These are phyloP conservation scores for Fragaria nilgerrensis DNA, from an alignment of 306 rosid genomes.

Conservation along the genomic window DNA sequence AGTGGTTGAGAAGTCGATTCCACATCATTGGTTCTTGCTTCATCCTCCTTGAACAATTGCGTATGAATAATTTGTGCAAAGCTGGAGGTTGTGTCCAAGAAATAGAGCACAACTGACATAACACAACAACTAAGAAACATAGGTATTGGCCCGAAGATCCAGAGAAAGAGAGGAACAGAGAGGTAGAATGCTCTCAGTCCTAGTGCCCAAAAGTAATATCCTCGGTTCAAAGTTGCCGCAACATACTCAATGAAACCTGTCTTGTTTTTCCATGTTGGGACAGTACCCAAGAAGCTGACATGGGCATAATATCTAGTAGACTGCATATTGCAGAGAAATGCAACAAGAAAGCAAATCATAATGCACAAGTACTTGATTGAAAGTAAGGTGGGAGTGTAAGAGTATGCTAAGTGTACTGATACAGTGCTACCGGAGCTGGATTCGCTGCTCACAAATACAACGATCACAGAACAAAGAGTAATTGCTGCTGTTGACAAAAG, in stretches of 20 bases:
- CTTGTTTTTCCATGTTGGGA: slow-evolving; percentile 54
- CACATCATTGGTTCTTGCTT: slow-evolving; percentile 26
- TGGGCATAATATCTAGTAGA: slow-evolving; percentile 76
- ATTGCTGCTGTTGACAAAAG: slow-evolving; percentile 45
- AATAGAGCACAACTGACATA: slow-evolving; percentile 30
- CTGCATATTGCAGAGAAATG: slow-evolving; percentile 82
- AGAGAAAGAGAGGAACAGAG: slow-evolving; percentile 38
- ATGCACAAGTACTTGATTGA: slow-evolving; percentile 60
- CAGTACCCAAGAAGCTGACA: slow-evolving; percentile 77
- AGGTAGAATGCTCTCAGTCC: slow-evolving; percentile 39
- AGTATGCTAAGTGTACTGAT: slow-evolving; percentile 23
- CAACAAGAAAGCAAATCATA: slow-evolving; percentile 73
- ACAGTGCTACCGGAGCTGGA: slow-evolving; percentile 29
- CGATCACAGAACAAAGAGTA: slow-evolving; percentile 34
- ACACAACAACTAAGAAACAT: slow-evolving; percentile 27
- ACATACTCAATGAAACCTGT: slow-evolving; percentile 40
- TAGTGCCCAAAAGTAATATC: slow-evolving; percentile 59
- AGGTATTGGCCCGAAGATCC: slow-evolving; percentile 40
- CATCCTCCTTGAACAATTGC: slow-evolving; percentile 45
- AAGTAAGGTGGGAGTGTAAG: slow-evolving; percentile 18
- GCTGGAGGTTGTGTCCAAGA: slow-evolving; percentile 53
- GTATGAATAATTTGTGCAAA: slow-evolving; percentile 54
- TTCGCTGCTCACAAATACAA: slow-evolving; percentile 38
- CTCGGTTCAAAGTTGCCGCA: slow-evolving; percentile 56
- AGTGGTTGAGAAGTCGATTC: slow-evolving; percentile 35